Conservation (phyloP, 164 flowering plant species). For the Dillenia turbinata region DNA sequence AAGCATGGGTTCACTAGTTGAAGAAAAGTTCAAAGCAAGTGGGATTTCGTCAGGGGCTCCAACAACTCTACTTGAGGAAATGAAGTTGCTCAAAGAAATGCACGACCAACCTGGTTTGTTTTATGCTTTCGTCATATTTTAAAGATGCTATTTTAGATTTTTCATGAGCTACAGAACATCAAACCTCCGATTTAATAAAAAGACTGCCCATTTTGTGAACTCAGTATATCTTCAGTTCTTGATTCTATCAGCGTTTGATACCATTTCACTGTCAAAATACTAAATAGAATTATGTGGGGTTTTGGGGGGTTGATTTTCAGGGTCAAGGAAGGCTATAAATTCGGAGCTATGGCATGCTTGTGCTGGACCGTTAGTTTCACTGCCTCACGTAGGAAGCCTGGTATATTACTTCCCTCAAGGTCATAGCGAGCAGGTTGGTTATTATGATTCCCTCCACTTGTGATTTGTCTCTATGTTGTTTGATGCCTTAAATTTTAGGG, state of each 20-base stretch:
- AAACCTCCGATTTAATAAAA: not conserved
- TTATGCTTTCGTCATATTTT: not conserved
- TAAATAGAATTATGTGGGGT: not conserved
- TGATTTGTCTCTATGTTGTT: not conserved
- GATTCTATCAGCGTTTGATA: not conserved
- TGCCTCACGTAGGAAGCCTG: slow-evolving; percentile 91
- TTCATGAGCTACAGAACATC: not conserved
- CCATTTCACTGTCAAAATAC: not conserved
- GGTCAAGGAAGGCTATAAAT: slow-evolving; percentile 52
- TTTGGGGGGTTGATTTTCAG: slow-evolving; percentile 27
- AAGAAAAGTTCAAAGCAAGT: slow-evolving; percentile 49
- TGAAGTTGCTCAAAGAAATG: slow-evolving; percentile 78
- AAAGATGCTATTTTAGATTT: not conserved
- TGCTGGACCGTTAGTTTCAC: slow-evolving; percentile 90
- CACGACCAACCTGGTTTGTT: slow-evolving; percentile 78
- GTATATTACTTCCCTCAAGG: slow-evolving; percentile 98
- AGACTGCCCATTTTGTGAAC: not conserved
- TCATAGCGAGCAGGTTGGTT: slow-evolving; percentile 92
- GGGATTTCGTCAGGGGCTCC: slow-evolving; percentile 30
- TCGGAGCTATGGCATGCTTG: slow-evolving; percentile 99
- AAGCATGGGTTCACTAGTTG: slow-evolving; percentile 38
- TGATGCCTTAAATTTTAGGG: not conserved
- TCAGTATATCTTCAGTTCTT: not conserved
- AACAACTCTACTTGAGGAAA: slow-evolving; percentile 53
- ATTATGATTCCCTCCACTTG: slow-evolving; percentile 3